Conservation (phyloP, 768 basidiomycete genomes). For the Xanthoconium purpureum region DNA sequence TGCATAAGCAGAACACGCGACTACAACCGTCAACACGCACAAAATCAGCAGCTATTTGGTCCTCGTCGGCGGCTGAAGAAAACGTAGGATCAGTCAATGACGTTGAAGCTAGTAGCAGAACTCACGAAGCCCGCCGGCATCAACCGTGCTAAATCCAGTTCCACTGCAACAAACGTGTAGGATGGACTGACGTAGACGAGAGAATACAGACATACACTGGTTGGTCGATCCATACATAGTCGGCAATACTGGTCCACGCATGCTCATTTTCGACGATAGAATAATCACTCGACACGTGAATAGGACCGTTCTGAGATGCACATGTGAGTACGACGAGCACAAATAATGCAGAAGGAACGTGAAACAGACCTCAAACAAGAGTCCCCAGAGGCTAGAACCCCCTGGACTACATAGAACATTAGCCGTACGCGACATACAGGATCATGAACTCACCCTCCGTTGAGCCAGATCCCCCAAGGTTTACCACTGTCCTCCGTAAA, state of each 20-base stretch:
- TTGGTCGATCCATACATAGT: neutral
- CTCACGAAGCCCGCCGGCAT: conserved; percentile 54
- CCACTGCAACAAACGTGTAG: neutral
- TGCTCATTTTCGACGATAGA: neutral
- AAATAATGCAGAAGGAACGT: neutral
- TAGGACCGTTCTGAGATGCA: neutral
- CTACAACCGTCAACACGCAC: conserved; percentile 25
- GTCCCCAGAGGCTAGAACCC: neutral
- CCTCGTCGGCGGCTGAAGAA: conserved; percentile 53
- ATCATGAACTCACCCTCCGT: neutral
- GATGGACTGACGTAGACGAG: neutral
- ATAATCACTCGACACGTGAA: neutral
- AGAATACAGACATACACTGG: neutral
- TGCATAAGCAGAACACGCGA: neutral
- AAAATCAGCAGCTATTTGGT: conserved; percentile 53
- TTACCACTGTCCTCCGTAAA: neutral
- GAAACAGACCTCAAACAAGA: neutral
- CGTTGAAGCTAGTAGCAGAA: neutral
- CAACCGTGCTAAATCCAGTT: conserved; percentile 51
- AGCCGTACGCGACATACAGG: neutral
- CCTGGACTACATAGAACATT: neutral
- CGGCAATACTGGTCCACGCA: neutral
- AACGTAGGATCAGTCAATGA: neutral
- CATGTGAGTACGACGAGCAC: neutral
- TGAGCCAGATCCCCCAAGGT: neutral